Conservation (phyloP, 2,329 filamentous ascomycete species). For the Microdochium paspali region DNA sequence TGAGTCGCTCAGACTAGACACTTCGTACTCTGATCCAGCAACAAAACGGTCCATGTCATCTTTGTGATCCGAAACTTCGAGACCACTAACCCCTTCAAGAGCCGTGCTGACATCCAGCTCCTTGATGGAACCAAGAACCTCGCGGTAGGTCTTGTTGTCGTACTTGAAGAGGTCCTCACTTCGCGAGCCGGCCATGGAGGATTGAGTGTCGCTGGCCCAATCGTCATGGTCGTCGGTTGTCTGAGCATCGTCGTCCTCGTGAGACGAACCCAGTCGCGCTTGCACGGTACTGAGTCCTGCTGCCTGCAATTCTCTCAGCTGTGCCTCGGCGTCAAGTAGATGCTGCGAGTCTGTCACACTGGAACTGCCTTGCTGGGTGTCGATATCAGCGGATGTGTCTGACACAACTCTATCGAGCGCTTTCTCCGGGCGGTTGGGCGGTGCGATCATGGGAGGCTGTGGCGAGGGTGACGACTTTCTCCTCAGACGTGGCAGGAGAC, state of each 20-base stretch:
- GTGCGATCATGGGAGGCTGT: background rate
- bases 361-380: conserved; percentile 2
- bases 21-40: background rate
- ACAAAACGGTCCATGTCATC: background rate
- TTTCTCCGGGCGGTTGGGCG: background rate
- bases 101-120: background rate
- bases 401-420: background rate
- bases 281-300: background rate
- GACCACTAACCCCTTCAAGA: background rate
- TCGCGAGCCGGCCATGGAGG: background rate
- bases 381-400: conserved; percentile 2
- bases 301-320: background rate
- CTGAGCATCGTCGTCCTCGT: background rate
- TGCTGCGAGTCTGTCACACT: conserved; percentile 13
- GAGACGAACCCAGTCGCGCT: background rate
- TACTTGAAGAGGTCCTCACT: background rate
- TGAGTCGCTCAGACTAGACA: background rate
- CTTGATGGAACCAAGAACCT: background rate
- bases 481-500: background rate
- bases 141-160: background rate
- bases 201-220: background rate
- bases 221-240: background rate
- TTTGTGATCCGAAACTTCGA: background rate
- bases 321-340: conserved; percentile 12
- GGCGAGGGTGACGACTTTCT: background rate